Evolutionary conservation across 345 rosid species (phyloP).

Genomic region (Populus pruinosa): DNA sequence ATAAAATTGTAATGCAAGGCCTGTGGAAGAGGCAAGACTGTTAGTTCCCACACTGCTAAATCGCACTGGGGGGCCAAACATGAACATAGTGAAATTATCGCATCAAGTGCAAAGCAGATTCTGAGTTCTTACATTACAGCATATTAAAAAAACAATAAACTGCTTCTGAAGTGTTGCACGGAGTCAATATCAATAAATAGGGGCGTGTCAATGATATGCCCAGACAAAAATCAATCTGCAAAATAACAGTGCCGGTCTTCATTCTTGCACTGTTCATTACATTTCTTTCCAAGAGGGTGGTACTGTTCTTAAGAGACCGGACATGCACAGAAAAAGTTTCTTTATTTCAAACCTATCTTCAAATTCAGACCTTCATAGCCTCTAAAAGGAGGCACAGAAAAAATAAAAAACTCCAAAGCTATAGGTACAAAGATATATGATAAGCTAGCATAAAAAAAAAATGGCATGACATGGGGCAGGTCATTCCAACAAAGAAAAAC

Average conservation of each 20-base stretch:
- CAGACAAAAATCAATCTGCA: background rate
- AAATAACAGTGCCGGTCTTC: background rate
- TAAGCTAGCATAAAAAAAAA: background rate
- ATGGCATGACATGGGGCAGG: background rate
- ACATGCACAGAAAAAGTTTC: background rate
- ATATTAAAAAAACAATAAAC: background rate
- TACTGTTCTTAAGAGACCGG: background rate
- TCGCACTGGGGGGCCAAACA: background rate
- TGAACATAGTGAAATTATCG: background rate
- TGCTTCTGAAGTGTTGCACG: background rate
- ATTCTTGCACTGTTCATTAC: background rate
- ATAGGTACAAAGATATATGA: background rate
- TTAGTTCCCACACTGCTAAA: background rate
- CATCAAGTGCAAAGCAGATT: background rate
- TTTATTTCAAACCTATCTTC: background rate
- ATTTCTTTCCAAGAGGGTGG: background rate
- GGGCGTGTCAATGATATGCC: background rate
- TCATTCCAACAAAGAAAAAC: background rate
- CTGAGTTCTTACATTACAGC: background rate
- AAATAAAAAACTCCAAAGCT: background rate
- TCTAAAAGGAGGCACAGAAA: background rate
- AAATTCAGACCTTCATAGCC: background rate
- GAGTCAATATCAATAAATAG: background rate
- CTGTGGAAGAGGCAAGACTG: background rate
- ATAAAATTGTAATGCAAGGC: background rate